Conservation (phyloP, 2,329 filamentous ascomycete species). For the Penicillium sp. region DNA sequence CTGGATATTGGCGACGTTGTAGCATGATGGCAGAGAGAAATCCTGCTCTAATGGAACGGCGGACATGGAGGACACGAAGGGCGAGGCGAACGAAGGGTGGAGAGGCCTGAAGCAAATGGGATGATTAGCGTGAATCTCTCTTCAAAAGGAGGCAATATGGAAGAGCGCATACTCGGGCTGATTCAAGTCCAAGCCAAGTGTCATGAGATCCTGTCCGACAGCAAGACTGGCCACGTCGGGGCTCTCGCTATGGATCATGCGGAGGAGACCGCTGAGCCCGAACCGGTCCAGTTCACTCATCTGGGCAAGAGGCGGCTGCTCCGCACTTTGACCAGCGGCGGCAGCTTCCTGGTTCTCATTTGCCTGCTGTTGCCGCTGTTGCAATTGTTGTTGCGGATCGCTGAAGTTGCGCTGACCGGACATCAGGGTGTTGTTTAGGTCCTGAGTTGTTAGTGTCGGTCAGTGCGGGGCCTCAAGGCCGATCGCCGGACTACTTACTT, state of each 20-base stretch:
- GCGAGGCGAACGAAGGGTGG: slow-evolving; percentile 64
- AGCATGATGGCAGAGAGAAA: slow-evolving; percentile 64
- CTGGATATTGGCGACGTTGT: slow-evolving; percentile 68
- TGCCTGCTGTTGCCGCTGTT: slow-evolving; percentile 39
- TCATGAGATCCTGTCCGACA: slow-evolving; percentile 65
- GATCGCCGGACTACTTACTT: slow-evolving; percentile 26
- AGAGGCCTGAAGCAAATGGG: slow-evolving; percentile 50
- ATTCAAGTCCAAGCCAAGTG: slow-evolving; percentile 65
- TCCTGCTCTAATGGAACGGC: slow-evolving; percentile 64
- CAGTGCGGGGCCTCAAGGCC: slow-evolving; percentile 17
- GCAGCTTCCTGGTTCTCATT: slow-evolving; percentile 40
- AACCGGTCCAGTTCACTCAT: slow-evolving; percentile 64
- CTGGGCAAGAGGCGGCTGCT: slow-evolving; percentile 51
- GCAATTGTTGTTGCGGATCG: slow-evolving; percentile 39
- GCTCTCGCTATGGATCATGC: slow-evolving; percentile 58
- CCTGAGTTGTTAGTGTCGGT: slow-evolving; percentile 28
- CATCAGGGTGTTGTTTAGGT: slow-evolving; percentile 38
- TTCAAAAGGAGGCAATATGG: not conserved
- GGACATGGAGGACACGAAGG: slow-evolving; percentile 60
- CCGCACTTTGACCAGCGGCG: slow-evolving; percentile 35
- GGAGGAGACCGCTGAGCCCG: slow-evolving; percentile 61
- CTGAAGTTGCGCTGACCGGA: slow-evolving; percentile 37
- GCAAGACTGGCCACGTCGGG: slow-evolving; percentile 57
- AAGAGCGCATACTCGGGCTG: slow-evolving; percentile 56
- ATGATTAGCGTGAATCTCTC: slow-evolving; percentile 20